These are phyloP conservation scores for Streptanthus diversifolius DNA, from an alignment of 345 rosid species.

Conservation along the genomic window DNA sequence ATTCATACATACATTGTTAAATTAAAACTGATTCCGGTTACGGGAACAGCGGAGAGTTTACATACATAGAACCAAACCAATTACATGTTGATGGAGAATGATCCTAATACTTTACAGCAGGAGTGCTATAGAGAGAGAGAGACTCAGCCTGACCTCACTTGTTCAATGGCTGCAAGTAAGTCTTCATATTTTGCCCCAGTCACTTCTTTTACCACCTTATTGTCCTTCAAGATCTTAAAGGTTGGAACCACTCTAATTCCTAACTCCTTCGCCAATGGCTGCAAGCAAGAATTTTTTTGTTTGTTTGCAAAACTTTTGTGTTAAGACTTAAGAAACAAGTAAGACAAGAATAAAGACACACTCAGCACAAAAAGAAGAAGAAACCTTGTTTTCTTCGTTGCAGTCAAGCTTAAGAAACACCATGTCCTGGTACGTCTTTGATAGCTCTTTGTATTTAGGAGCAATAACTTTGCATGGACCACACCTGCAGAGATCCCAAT, in stretches of 20 bases:
- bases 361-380: not conserved
- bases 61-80: slow-evolving; percentile 20
- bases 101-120: slow-evolving; percentile 24
- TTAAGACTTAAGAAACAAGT: not conserved
- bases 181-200: slow-evolving; percentile 84
- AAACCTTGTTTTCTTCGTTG: slow-evolving; percentile 83
- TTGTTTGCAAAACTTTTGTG: not conserved
- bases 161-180: slow-evolving; percentile 61
- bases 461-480: slow-evolving; percentile 96
- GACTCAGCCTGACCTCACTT: slow-evolving; percentile 59
- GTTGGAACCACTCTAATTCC: slow-evolving; percentile 88
- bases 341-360: not conserved
- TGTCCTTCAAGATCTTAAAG: slow-evolving; percentile 75
- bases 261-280: slow-evolving; percentile 92
- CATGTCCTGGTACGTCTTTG: slow-evolving; percentile 70
- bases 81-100: slow-evolving; percentile 3
- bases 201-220: slow-evolving; percentile 68
- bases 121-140: slow-evolving; percentile 6
- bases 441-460: slow-evolving; percentile 69
- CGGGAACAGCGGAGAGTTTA: not conserved
- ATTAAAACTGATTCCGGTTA: slow-evolving; percentile 5
- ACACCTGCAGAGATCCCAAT: slow-evolving; percentile 47
- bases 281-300: slow-evolving; percentile 26
- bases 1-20: slow-evolving; percentile 10
- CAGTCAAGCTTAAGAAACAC: slow-evolving; percentile 93